Conservation (phyloP, 441 rosid genomes). For the Pelargonium cotyledonis region DNA sequence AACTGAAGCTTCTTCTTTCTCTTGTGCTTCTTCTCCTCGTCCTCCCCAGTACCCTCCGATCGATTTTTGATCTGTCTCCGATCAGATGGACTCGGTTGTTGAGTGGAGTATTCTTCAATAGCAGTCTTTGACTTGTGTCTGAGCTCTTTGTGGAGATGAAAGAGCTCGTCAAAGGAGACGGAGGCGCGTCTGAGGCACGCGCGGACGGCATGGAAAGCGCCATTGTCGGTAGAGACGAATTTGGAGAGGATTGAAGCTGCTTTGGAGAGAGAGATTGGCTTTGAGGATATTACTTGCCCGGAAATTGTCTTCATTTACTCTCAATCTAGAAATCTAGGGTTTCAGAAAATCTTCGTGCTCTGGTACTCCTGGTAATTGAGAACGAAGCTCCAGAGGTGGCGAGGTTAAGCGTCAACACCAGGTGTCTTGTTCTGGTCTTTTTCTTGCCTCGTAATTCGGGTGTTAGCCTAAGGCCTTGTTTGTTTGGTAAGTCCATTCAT, state of each 20-base stretch:
- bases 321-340: neutral
- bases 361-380: no score
- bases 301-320: neutral
- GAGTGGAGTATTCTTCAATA: neutral
- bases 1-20: no score
- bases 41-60: neutral
- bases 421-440: no score
- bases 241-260: constrained; percentile 54
- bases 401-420: no score
- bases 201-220: constrained; percentile 49
- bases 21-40: no score
- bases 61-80: neutral
- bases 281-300: neutral
- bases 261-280: constrained; percentile 4
- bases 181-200: constrained; percentile 56
- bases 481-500: no score
- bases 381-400: no score
- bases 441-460: no score
- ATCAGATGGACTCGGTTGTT: constrained; percentile 2
- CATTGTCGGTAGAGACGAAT: constrained; percentile 42
- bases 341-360: neutral
- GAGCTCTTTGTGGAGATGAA: neutral
- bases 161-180: neutral
- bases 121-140: neutral
- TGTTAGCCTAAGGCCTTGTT: no score